These are phyloP conservation scores for Pestalotiopsis sp. DNA, from an alignment of 2,329 filamentous ascomycete genomes.

Conservation along the genomic window DNA sequence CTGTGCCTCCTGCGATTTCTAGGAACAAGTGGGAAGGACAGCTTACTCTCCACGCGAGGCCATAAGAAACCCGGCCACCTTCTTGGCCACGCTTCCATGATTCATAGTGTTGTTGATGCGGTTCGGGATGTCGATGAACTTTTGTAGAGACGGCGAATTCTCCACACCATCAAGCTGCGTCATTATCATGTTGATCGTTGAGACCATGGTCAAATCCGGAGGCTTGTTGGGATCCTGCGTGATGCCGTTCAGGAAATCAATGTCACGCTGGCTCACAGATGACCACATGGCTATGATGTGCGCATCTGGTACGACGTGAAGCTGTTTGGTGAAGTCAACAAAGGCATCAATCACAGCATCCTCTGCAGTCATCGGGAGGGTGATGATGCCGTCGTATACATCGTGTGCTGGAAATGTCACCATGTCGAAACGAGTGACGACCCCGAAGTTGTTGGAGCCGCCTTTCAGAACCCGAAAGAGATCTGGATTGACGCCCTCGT, in stretches of 20 bases:
- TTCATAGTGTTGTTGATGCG: slow-evolving; percentile 9
- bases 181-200: slow-evolving; percentile 8
- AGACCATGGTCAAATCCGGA: slow-evolving; percentile 11
- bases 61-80: slow-evolving; percentile 6
- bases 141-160: slow-evolving; percentile 3
- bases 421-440: slow-evolving; percentile 21
- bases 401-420: slow-evolving; percentile 17
- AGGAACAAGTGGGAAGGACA: background rate
- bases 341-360: slow-evolving; percentile 18
- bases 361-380: slow-evolving; percentile 12
- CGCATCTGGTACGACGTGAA: background rate
- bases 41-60: slow-evolving; percentile 5
- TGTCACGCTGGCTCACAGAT: slow-evolving; percentile 3
- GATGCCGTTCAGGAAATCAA: slow-evolving; percentile 9
- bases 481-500: slow-evolving; percentile 10
- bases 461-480: slow-evolving; percentile 15
- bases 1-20: too few relatives aligned
- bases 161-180: slow-evolving; percentile 10
- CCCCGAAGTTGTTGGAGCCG: slow-evolving; percentile 15
- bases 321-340: slow-evolving; percentile 17
- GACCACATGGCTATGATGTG: slow-evolving; percentile 13
- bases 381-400: slow-evolving; percentile 19
- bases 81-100: slow-evolving; percentile 10
- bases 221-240: slow-evolving; percentile 7
- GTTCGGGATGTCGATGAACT: slow-evolving; percentile 9